Evolutionary conservation across 257 asterid genomes (phyloP).

Genomic region (Coffea canephora): DNA sequence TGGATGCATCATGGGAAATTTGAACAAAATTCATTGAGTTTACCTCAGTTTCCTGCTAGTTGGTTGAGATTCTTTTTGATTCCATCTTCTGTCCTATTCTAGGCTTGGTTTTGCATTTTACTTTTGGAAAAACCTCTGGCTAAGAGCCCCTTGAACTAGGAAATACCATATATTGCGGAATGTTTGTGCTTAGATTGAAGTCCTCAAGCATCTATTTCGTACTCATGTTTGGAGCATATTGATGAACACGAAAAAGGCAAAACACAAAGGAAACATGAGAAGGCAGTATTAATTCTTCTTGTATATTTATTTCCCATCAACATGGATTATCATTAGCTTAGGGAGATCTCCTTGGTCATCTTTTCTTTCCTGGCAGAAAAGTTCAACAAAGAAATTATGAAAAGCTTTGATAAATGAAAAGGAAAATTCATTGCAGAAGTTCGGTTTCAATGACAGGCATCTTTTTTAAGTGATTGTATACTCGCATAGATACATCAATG

Average conservation of each 20-base stretch:
- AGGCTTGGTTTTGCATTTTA: not conserved
- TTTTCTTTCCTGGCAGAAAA: no score
- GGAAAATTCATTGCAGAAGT: no score
- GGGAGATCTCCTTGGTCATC: no score
- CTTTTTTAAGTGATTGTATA: no score
- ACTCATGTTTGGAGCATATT: not conserved
- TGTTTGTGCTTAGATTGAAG: not conserved
- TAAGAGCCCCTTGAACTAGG: not conserved
- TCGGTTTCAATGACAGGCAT: no score
- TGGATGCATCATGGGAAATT: not conserved
- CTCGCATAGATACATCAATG: no score
- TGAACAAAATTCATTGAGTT: not conserved
- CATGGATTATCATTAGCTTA: no score
- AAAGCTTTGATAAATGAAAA: no score
- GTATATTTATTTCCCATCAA: constrained; percentile 33
- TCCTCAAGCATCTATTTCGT: not conserved
- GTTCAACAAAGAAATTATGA: no score
- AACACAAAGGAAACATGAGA: not conserved
- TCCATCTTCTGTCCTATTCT: not conserved
- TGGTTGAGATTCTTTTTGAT: not conserved
- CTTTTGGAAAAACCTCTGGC: not conserved
- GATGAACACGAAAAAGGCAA: not conserved
- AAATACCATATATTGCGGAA: not conserved
- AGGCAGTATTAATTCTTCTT: not conserved
- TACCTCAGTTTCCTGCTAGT: not conserved